Evolutionary conservation across 208 protist genomes (phyloP).

Genomic region (Crithidia thermophila): DNA sequence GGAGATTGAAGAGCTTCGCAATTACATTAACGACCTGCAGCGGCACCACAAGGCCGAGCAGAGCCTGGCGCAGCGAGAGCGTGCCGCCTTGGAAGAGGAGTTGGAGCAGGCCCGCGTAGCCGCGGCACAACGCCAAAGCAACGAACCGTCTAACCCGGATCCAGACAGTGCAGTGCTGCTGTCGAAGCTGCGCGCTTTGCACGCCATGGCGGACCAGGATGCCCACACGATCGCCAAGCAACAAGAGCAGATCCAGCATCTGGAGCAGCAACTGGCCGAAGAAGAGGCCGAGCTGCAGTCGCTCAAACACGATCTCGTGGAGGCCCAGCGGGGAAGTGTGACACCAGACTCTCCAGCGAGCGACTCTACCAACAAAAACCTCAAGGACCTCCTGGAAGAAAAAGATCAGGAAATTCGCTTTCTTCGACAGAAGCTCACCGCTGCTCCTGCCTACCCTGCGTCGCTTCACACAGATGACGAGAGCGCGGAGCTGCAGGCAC

Average conservation of each 20-base stretch:
- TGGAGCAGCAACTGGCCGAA: background rate
- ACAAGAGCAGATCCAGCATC: background rate
- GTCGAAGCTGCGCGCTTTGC: slow-evolving; percentile 4
- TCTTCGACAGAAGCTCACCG: no score
- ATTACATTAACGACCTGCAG: slow-evolving; percentile 6
- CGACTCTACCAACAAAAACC: no score
- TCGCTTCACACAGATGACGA: no score
- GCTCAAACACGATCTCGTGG: slow-evolving; percentile 18
- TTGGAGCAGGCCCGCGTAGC: background rate
- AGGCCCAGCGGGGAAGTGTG: no score
- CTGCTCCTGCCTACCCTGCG: no score
- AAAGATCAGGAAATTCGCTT: no score
- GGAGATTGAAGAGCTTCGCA: slow-evolving; percentile 2
- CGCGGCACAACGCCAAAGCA: no score
- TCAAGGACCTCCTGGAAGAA: no score
- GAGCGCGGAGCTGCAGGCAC: no score
- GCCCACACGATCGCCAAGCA: background rate
- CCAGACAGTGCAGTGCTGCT: background rate
- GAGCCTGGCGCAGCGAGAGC: slow-evolving; percentile 7
- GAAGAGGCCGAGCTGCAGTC: slow-evolving; percentile 1
- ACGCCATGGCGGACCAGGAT: background rate
- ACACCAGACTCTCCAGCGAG: no score
- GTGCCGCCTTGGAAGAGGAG: slow-evolving; percentile 15
- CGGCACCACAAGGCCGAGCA: background rate
- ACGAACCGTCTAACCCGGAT: background rate